phyloP scores from a whole-genome alignment of 179 eudicot genomes.

The Corrigiola litoralis region DNA sequence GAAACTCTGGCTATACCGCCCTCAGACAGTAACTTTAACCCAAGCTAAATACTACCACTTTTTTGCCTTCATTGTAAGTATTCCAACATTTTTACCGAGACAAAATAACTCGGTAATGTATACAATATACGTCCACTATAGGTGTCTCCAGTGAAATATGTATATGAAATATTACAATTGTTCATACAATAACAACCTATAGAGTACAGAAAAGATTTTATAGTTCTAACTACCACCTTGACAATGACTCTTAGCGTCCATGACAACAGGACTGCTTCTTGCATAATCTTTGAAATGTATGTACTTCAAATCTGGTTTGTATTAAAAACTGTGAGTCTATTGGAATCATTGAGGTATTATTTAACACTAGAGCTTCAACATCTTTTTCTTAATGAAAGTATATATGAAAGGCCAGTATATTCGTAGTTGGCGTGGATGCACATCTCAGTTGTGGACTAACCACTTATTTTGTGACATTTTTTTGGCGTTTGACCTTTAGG shows the following conservation, averaged over 20 bases:
- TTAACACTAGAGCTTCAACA: no score
- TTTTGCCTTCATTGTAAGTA: constrained; percentile 31
- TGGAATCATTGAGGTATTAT: constrained; percentile 1
- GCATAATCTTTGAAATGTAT: constrained; percentile 11
- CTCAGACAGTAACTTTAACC: not conserved
- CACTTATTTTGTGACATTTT: not conserved
- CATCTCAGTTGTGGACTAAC: constrained; percentile 14
- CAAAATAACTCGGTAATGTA: constrained; percentile 17
- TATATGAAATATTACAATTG: constrained; percentile 23
- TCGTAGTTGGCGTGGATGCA: constrained; percentile 8
- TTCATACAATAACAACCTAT: constrained; percentile 19
- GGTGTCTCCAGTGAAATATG: constrained; percentile 14
- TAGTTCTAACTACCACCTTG: constrained; percentile 17
- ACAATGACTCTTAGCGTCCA: constrained; percentile 15
- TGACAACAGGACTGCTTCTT: constrained; percentile 15
- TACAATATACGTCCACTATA: constrained; percentile 7
- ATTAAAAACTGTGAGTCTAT: not conserved
- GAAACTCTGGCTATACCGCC: not conserved
- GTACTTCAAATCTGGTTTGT: constrained; percentile 2
- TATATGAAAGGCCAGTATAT: constrained; percentile 1
- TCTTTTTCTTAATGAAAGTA: no score
- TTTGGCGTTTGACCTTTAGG: constrained; percentile 3
- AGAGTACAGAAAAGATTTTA: not conserved
- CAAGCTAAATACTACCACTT: constrained; percentile 15
- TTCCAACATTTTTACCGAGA: constrained; percentile 19